phyloP scores from a whole-genome alignment of 495 filamentous ascomycete genomes.

The Penicillium flavigenum region DNA sequence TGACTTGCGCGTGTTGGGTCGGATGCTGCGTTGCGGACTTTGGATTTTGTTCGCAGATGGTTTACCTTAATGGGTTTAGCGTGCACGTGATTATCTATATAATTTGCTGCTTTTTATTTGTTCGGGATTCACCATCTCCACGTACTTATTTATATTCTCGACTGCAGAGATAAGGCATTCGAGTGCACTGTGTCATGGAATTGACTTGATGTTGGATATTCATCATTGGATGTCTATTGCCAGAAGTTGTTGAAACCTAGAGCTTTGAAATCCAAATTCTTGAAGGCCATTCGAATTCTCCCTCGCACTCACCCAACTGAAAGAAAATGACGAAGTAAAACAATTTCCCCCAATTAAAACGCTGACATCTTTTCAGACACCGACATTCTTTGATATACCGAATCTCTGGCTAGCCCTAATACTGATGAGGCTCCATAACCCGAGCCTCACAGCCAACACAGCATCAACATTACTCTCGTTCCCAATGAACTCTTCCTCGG shows the following conservation, averaged over 20 bases:
- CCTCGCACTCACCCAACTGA: neutral
- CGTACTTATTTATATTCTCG: neutral
- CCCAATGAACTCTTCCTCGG: neutral
- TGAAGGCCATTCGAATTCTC: neutral
- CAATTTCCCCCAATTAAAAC: neutral
- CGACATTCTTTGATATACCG: neutral
- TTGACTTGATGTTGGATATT: neutral
- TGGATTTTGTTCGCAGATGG: slow-evolving; percentile 38
- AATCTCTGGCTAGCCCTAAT: neutral
- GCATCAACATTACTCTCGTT: neutral
- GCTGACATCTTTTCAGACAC: neutral
- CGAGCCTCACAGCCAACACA: neutral
- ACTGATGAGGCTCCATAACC: neutral
- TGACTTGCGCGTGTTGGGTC: slow-evolving; percentile 22
- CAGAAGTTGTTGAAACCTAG: neutral
- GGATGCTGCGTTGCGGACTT: slow-evolving; percentile 31
- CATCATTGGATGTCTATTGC: neutral
- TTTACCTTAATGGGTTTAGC: slow-evolving; percentile 33
- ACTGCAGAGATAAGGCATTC: neutral
- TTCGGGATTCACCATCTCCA: neutral
- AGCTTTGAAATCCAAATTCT: neutral
- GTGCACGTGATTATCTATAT: slow-evolving; percentile 29
- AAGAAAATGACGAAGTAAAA: neutral
- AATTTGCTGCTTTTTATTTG: neutral
- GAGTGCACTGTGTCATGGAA: neutral